Evolutionary conservation across 768 basidiomycete genomes (phyloP), one percentile per base, ranked within the genome.

Genomic region (Holtermannia corniformis): DNA sequence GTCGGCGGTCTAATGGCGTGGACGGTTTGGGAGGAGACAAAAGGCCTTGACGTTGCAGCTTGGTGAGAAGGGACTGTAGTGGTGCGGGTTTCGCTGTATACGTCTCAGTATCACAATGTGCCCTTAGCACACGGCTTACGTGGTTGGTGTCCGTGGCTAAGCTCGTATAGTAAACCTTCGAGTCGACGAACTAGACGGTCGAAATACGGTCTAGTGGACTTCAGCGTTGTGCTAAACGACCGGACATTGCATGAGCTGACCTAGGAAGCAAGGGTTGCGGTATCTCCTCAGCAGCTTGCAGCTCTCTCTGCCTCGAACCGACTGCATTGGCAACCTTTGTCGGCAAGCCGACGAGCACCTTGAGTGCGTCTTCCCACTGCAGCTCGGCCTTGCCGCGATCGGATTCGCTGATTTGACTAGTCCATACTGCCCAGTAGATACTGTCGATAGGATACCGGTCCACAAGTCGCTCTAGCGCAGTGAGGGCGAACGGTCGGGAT

Each of bases 361-460:
- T 80, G 21, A 91, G 79, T 58, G 78, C 81, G 59, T 89, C 84
- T 58, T 87, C 85, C 91, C 91, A 95, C 43, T 51, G 47, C 14
- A 67, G 47, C 10, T n/a, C 42, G 24, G 47, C 55, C 26, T 56
- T n/a, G 16, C 54, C 43, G 4, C 44, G 44, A 3, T 44, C 47
- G 20, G 49, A 14, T 54, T 19, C 22, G 68, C 52, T 70, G 72
- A 46, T 73, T 66, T 4, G 50, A 41, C 19, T 44, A 20, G 37
- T 28, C 62, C 78, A 81, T 16, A 83, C 63, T 11, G 78, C 74
- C n/a, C 68, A 61, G 65, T 84, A 80, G 26, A 90, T 69, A 44
- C 82, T 76, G 58, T 86, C 82, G 37, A 91, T 71, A 3, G 86
- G 80, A 67, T 88, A 90, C 25, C 79, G 75, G 44, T 64, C 74